Evolutionary conservation across 176 grass and related monocot genomes (phyloP).

Genomic region (Olyra latifolia): DNA sequence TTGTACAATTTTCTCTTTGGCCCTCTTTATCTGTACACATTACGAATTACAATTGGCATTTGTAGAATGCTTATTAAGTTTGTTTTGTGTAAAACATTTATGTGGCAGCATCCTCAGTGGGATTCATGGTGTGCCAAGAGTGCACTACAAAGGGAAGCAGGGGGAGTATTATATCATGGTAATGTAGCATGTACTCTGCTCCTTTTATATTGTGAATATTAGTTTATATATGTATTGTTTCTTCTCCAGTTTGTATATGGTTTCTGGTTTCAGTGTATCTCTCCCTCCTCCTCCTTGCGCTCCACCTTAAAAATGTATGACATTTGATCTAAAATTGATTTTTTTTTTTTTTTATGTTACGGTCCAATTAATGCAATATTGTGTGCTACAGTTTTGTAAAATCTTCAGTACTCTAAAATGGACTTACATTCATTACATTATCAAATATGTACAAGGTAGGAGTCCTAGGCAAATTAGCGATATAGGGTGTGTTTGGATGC

Average conservation of each 20-base stretch:
- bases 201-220: not conserved
- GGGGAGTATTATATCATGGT: slow-evolving; percentile 90
- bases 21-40: slow-evolving; percentile 7
- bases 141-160: slow-evolving; percentile 94
- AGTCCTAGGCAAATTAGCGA: too few species aligned
- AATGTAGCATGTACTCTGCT: slow-evolving; percentile 31
- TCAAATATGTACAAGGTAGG: not conserved
- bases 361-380: not conserved
- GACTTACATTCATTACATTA: not conserved
- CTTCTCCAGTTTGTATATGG: not conserved
- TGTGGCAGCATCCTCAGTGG: slow-evolving; percentile 78
- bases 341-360: not conserved
- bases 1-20: not conserved
- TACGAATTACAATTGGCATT: slow-evolving; percentile 21
- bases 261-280: not conserved
- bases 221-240: not conserved
- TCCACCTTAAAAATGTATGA: not conserved
- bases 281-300: not conserved
- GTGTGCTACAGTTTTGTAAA: not conserved
- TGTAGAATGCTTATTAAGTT: slow-evolving; percentile 30
- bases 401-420: not conserved
- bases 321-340: not conserved
- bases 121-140: slow-evolving; percentile 85
- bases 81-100: slow-evolving; percentile 42
- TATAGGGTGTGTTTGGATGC: too few species aligned